These are phyloP conservation scores for Eucalyptus melliodora DNA, from an alignment of 345 rosid species.

Conservation along the genomic window DNA sequence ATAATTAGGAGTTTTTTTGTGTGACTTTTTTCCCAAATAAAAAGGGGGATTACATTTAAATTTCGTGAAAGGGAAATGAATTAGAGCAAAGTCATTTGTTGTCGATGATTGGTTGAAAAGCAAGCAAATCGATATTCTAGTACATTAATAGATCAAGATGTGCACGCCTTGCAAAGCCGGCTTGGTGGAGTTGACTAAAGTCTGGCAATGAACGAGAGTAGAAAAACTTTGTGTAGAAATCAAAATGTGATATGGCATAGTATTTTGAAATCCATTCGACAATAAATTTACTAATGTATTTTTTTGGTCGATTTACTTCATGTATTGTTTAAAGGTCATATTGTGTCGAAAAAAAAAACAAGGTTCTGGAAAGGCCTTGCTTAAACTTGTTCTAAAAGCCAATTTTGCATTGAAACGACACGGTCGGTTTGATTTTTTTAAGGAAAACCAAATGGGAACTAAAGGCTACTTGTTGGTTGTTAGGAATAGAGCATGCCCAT, in stretches of 20 bases:
- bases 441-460: not conserved
- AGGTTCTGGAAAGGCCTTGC: not conserved
- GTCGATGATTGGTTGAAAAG: not conserved
- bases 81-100: not conserved
- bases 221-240: not conserved
- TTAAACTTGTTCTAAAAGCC: not conserved
- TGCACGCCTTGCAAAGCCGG: fast-evolving
- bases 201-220: fast-evolving
- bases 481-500: not conserved
- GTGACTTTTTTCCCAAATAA: too few species aligned
- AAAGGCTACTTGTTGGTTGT: not conserved
- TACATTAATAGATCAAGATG: not conserved
- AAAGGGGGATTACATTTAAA: not conserved
- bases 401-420: fast-evolving
- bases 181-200: not conserved
- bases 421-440: not conserved
- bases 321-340: not conserved
- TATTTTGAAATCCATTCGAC: not conserved
- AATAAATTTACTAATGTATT: not conserved
- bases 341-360: not conserved
- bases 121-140: not conserved
- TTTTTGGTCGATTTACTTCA: not conserved
- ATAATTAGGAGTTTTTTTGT: fast-evolving
- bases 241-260: not conserved
- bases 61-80: not conserved